Percentiles rank a stretch among this genome's conserved stretches.
Evolutionary conservation across 2,329 filamentous ascomycete genomes (phyloP).

Genomic region (Colletotrichum spaethianum): DNA sequence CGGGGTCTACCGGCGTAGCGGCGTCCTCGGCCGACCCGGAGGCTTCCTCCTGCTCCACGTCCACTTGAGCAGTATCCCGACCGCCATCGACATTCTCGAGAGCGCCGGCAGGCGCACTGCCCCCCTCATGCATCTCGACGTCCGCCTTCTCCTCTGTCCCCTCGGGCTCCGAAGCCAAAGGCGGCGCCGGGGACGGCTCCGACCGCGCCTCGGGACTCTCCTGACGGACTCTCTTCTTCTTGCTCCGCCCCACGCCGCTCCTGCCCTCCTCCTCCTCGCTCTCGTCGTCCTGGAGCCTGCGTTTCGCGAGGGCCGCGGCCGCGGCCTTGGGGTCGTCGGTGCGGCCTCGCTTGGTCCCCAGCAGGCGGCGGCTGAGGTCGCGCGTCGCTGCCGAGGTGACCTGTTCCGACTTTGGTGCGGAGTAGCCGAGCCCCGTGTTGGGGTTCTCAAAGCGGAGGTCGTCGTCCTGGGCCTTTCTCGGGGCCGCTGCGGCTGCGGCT

Average conservation of each 20-base stretch:
- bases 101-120: conserved; percentile 2
- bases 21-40: neutral
- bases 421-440: conserved; percentile 60
- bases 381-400: conserved; percentile 46
- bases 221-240: conserved; percentile 47
- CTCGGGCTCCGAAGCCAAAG: neutral
- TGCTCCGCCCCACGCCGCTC: conserved; percentile 55
- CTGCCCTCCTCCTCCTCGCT: conserved; percentile 54
- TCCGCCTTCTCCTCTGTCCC: neutral
- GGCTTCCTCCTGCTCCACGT: neutral
- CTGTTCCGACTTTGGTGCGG: conserved; percentile 45
- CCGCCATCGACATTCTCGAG: neutral
- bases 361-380: conserved; percentile 50
- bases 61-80: neutral
- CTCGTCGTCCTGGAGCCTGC: conserved; percentile 43
- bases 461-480: conserved; percentile 31
- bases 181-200: neutral
- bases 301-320: conserved; percentile 28
- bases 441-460: conserved; percentile 43
- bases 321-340: conserved; percentile 35
- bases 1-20: neutral
- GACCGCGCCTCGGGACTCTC: conserved; percentile 9
- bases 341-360: conserved; percentile 44
- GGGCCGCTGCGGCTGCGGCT: neutral
- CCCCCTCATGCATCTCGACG: conserved; percentile 15